A percentile compares a stretch with the other conserved stretches of the same genome.
Conservation (phyloP, 169 alveolate species). For the Perkinsus chesapeaki region DNA sequence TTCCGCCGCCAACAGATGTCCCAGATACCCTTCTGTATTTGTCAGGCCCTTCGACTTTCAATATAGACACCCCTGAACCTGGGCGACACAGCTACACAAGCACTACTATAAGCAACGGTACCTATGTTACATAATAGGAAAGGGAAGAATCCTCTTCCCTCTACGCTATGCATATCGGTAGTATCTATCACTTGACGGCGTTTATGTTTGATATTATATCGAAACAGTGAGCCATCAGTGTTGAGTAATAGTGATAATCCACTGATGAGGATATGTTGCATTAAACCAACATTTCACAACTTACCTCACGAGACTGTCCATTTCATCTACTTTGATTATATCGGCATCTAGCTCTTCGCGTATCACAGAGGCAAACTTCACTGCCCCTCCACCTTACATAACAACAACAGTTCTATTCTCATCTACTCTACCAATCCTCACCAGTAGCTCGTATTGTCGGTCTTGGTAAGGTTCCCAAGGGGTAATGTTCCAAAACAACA, state of each 20-base stretch:
- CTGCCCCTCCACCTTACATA: not conserved
- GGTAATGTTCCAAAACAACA: not conserved
- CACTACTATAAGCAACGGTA: not conserved
- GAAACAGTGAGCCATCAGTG: not conserved
- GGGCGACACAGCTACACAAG: no score
- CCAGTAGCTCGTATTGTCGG: not conserved
- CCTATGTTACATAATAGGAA: not conserved
- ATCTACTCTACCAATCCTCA: not conserved
- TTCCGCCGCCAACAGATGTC: conserved; percentile 75
- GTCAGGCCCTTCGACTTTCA: conserved; percentile 38
- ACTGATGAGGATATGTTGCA: not conserved
- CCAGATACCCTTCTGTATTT: conserved; percentile 46
- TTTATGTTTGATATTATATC: not conserved
- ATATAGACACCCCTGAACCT: conserved; percentile 73
- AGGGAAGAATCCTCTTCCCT: not conserved
- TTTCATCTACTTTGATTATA: not conserved
- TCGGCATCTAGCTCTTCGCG: not conserved
- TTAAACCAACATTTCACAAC: not conserved
- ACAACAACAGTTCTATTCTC: not conserved
- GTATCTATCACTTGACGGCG: not conserved
- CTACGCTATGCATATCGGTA: not conserved
- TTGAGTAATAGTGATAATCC: not conserved
- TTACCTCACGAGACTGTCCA: not conserved
- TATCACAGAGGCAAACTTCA: not conserved
- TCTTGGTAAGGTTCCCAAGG: not conserved